phyloP scores from a whole-genome alignment of 345 rosid species.

The Melaleuca alternifolia region DNA sequence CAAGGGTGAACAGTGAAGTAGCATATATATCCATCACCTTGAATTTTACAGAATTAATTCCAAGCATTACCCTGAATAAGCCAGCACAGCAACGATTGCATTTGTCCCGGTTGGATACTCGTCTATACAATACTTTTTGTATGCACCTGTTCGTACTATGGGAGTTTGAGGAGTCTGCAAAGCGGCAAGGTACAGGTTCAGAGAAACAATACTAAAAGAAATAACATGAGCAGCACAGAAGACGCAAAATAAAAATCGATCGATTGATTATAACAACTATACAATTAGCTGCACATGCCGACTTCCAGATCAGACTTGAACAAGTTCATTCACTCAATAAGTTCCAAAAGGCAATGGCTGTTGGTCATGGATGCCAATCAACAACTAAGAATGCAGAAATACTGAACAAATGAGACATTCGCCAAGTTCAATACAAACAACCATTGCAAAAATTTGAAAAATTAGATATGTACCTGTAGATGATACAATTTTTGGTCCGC shows the following conservation, averaged over 20 bases:
- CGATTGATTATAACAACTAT: not conserved
- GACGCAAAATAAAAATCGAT: not conserved
- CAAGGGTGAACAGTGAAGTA: not conserved
- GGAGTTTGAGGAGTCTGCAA: constrained; percentile 97
- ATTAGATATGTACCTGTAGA: constrained; percentile 50
- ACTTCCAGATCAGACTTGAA: not conserved
- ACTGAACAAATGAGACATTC: not conserved
- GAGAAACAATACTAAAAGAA: not conserved
- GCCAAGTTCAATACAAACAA: not conserved
- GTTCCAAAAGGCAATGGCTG: not conserved
- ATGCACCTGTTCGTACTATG: constrained; percentile 71
- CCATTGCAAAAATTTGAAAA: not conserved
- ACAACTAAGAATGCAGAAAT: not conserved
- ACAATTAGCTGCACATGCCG: not conserved
- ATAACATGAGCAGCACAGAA: not conserved
- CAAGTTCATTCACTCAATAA: not conserved
- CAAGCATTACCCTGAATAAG: constrained; percentile 74
- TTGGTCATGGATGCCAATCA: not conserved
- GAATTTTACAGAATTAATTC: not conserved
- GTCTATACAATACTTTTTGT: constrained; percentile 61
- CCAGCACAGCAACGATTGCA: constrained; percentile 95
- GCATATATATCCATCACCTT: not conserved
- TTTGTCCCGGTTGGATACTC: constrained; percentile 90
- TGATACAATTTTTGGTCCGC: constrained; percentile 97
- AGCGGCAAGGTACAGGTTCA: constrained; percentile 9